A percentile compares a stretch with the other conserved stretches of the same genome.
These are phyloP conservation scores for Aspergillus awamori DNA, from an alignment of 2,329 filamentous ascomycete genomes.

Conservation along the genomic window DNA sequence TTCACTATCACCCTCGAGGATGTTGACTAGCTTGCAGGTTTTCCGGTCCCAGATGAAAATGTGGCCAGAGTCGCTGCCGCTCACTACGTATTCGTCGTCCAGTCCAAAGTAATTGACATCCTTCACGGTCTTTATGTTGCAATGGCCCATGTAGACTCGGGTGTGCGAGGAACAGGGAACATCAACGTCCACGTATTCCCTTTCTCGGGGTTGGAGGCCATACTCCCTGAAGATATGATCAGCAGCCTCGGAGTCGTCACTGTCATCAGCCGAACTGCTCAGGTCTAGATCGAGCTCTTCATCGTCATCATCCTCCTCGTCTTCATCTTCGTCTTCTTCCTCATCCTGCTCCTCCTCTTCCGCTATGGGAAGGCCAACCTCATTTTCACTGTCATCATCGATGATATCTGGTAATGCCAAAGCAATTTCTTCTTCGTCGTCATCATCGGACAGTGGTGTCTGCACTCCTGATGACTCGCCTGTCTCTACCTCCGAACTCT, in stretches of 20 bases:
- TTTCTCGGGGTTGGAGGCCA: conserved; percentile 52
- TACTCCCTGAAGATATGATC: conserved; percentile 51
- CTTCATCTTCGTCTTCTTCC: conserved; percentile 24
- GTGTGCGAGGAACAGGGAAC: conserved; percentile 61
- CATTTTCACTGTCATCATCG: conserved; percentile 24
- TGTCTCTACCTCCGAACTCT: not conserved
- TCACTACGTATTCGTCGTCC: conserved; percentile 69
- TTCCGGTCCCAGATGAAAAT: conserved; percentile 71
- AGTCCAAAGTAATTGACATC: conserved; percentile 70
- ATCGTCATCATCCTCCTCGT: conserved; percentile 11
- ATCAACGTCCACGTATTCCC: conserved; percentile 56
- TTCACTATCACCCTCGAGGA: conserved; percentile 67
- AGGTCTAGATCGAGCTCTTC: conserved; percentile 5
- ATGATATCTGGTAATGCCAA: conserved; percentile 20
- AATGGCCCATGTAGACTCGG: conserved; percentile 64
- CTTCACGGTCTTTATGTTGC: conserved; percentile 69
- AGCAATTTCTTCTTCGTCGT: not conserved
- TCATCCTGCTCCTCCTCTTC: conserved; percentile 32
- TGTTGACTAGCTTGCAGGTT: conserved; percentile 63
- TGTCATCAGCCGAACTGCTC: conserved; percentile 15
- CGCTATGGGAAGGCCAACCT: conserved; percentile 26
- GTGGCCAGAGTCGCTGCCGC: conserved; percentile 67
- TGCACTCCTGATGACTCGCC: conserved; percentile 25
- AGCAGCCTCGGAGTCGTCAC: conserved; percentile 35
- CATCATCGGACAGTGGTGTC: conserved; percentile 18